Conservation (phyloP, 495 filamentous ascomycete species). For the Tuber borchii region DNA sequence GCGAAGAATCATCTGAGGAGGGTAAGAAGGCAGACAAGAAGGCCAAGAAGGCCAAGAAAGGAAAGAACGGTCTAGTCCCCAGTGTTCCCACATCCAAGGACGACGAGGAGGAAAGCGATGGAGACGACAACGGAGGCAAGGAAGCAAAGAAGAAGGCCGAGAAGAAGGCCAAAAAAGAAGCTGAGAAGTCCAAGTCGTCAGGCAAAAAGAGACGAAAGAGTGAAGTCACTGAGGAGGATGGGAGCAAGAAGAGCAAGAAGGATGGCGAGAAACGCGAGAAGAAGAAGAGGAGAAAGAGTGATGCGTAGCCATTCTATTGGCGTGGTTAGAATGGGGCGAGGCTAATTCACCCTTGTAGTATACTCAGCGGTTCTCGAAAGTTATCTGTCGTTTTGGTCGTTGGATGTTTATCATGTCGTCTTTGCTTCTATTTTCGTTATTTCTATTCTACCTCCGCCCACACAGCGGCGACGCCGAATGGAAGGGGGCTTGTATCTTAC, state of each 20-base stretch:
- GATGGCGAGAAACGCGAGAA: conserved; percentile 47
- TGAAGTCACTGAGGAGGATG: conserved; percentile 18
- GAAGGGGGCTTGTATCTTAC: background rate
- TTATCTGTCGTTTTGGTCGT: conserved; percentile 10
- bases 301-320: conserved; percentile 13
- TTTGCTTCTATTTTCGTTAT: conserved; percentile 18
- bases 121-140: conserved; percentile 40
- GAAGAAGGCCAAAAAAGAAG: conserved; percentile 32
- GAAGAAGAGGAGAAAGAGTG: conserved; percentile 57
- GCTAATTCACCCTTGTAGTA: conserved; percentile 30
- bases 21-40: conserved; percentile 43
- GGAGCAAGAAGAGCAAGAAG: conserved; percentile 53
- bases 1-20: conserved; percentile 44
- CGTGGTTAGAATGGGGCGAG: conserved; percentile 3
- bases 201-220: conserved; percentile 46
- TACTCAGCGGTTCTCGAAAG: conserved; percentile 22
- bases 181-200: conserved; percentile 33
- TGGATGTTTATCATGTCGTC: conserved; percentile 13
- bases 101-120: conserved; percentile 47
- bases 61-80: conserved; percentile 18
- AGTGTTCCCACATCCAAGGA: conserved; percentile 22
- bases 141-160: conserved; percentile 45
- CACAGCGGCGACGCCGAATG: background rate
- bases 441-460: background rate
- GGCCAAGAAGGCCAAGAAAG: conserved; percentile 48